Base-by-base conservation (phyloP, 2,329 filamentous ascomycete genomes). In the Verticillium alfalfae region DNA sequence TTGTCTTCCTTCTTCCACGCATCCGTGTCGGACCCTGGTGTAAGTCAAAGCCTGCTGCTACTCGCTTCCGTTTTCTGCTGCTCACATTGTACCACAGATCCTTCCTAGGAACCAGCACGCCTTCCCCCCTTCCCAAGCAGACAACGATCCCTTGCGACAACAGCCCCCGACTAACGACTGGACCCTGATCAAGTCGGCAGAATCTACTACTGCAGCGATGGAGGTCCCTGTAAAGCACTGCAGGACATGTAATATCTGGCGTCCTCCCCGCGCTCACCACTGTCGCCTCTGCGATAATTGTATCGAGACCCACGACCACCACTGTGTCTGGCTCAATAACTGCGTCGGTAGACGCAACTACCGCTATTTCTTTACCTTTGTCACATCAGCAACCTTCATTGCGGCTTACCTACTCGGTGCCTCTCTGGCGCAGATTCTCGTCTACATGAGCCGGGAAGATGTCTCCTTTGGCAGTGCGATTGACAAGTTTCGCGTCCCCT, bases 321-420 rank as follows among this genome's bases (percentile, higher is more conserved):
- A 99, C 76, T 99, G 95, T 71, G 93, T 98, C 16, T 99, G 95
- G 95, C 85, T 99, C 66, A 99, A 99, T 78, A 99, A 99, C 74
- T 99, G 95, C 67, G 90, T 99, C 58, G 95, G 95, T 54, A 89
- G 94, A 67, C 91, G 95, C 69, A 99, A 99, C 78, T 99, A 99
- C 78, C 92, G 95, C 66, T 98, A 94, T 75, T 99, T 99, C 76
- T 97, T 98, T 73, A 85, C 90, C 12, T 99, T 97, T 75, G 88
- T 99, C 66, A 87, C 86, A 60, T 87, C 89, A 15, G 87, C 86
- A n/a, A 92, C 92, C 0, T 67, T 97, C 38, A 82, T 97, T 18
- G 84, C 88, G 0, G 71, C 93, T 16, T 94, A 91, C 69, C 82
- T 98, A 56, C 79, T 95, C 36, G 91, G 82, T 22, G 88, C 90